These are phyloP conservation scores for Thraustochytrium striatum DNA, from an alignment of 352 stramenopile genomes.

Conservation along the genomic window DNA sequence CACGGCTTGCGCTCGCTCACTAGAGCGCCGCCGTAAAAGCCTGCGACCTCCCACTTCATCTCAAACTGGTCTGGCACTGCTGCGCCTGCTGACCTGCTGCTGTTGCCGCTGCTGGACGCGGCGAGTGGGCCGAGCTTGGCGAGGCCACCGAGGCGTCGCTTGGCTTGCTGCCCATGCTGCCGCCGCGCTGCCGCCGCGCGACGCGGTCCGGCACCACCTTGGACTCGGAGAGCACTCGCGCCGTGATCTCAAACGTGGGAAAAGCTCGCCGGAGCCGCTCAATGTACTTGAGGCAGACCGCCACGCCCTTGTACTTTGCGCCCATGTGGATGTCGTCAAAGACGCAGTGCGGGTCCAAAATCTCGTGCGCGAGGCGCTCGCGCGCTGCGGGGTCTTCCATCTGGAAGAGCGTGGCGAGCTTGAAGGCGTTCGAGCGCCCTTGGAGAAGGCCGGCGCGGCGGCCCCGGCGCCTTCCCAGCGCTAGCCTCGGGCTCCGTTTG, in stretches of 20 bases:
- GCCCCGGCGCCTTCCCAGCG: too few species aligned
- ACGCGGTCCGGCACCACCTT: too few species aligned
- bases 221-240: conserved; percentile 4
- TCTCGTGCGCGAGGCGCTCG: conserved; percentile 27
- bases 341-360: conserved; percentile 39
- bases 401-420: conserved; percentile 13
- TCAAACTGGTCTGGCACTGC: not conserved
- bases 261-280: conserved; percentile 15
- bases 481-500: too few species aligned
- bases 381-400: not conserved
- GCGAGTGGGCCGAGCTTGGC: too few species aligned
- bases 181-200: too few species aligned
- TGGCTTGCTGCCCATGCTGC: too few species aligned
- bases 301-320: conserved; percentile 41
- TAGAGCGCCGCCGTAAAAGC: conserved; percentile 29
- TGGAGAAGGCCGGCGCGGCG: not conserved
- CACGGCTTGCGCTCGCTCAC: conserved; percentile 6
- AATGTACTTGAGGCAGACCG: conserved; percentile 23
- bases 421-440: not conserved
- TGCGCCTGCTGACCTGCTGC: too few species aligned
- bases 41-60: conserved; percentile 16
- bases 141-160: too few species aligned
- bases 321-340: conserved; percentile 48
- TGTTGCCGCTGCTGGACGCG: too few species aligned
- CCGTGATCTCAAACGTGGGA: conserved; percentile 10